These are phyloP conservation scores for Pseudozyma hubeiensis DNA, from an alignment of 1,284 basidiomycete species.

Conservation along the genomic window DNA sequence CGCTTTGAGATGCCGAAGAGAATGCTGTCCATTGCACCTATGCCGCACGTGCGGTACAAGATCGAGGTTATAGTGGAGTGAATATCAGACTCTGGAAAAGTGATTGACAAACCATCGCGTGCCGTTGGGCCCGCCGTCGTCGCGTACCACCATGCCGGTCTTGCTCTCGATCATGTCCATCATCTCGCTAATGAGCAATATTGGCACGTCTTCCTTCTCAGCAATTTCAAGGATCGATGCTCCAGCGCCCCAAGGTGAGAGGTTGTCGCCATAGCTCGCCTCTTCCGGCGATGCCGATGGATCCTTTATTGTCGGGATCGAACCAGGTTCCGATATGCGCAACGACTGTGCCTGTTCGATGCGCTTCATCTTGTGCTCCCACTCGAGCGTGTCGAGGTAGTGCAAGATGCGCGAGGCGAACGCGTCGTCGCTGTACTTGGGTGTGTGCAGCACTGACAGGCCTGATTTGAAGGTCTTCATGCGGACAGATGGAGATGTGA, in stretches of 20 bases:
- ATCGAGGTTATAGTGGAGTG: too few species aligned
- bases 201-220: conserved; percentile 48
- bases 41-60: too few species aligned
- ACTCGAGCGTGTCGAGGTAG: conserved; percentile 47
- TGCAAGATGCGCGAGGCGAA: conserved; percentile 53
- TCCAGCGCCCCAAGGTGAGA: conserved; percentile 39
- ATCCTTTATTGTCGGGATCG: not conserved
- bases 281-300: conserved; percentile 15
- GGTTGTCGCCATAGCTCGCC: conserved; percentile 36
- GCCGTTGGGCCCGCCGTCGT: conserved; percentile 54
- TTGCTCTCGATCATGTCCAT: conserved; percentile 54
- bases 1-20: too few species aligned
- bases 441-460: conserved; percentile 85
- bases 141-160: conserved; percentile 55
- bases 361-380: conserved; percentile 41
- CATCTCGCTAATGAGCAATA: conserved; percentile 59
- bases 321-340: conserved; percentile 16
- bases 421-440: conserved; percentile 70
- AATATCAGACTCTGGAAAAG: conserved; percentile 25
- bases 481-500: conserved; percentile 79
- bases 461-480: conserved; percentile 79
- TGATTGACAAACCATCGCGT: conserved; percentile 60
- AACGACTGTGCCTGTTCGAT: conserved; percentile 43
- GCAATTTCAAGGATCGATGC: conserved; percentile 60
- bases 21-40: too few species aligned